Base-by-base conservation (phyloP, 2,329 filamentous ascomycete species). In the Ophiosphaerella herpotricha region DNA sequence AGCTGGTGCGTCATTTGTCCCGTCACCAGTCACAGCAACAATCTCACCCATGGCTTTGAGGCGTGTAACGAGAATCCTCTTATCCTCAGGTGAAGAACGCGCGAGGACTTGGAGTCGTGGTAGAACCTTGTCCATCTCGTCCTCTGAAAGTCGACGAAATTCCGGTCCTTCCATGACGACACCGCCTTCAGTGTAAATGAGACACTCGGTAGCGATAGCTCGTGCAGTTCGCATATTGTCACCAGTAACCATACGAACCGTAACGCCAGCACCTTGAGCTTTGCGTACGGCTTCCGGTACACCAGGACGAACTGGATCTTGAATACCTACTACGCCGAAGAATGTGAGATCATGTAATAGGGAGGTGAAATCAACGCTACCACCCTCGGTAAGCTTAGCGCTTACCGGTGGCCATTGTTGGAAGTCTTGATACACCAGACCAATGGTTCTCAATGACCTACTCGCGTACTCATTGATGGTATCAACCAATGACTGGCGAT, bases 21-120 rank as follows among this genome's bases (percentile, higher is more conserved):
- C 94, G 69, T 97, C 93, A 65, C 94, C 93, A 57, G 93, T 99
- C 89, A 99, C 97, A 59, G 94, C 93, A 52, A 97, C 94, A 39
- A 97, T 92, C 70, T 97, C 90, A 47, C 90, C 89, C 39, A 89
- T 80, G 43, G 88, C 89, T 73, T 97, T 94, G 39, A 97, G 87
- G 29, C 97, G 86, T 71, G 97, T 91, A 38, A 99, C 92, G 35
- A 99, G 85, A 75, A 90, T 92, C 8, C 89, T 93, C 82, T 99
- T 99, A 82, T 99, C 94, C 46, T 83, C 85, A 41, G 94, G 94
- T 72, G 97, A 93, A n/a, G 96, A 94, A 56, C 93, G 89, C 26
- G 93, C 97, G 78, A 97, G 96, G 21, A 97, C 81, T 45, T 88
- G 94, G 1, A 92, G 92, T 33, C 77, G 85, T 74, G 89, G 89